Base-by-base conservation (phyloP, 176 grass and related monocot genomes). In the Avena eriantha region DNA sequence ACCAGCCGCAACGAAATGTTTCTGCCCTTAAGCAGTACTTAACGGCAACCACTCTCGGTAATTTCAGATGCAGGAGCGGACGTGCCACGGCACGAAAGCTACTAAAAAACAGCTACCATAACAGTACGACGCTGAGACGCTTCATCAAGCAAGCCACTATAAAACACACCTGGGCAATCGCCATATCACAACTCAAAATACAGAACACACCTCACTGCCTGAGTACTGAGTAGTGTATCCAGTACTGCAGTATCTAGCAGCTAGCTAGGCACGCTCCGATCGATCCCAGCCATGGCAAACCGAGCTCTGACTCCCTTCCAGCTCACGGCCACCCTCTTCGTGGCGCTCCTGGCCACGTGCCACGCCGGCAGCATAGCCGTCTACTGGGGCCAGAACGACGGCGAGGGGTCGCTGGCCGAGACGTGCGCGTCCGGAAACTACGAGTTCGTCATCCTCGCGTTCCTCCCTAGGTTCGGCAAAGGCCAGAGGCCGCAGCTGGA, bases 351-450 rank as follows among this genome's bases (percentile, higher is more conserved):
- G 0, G 75, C 24, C 10, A 89, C 76, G 16, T 80, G 83, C 78
- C 88, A 93, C 3, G 91, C 86, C 70, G 93, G 93, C 50, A 18
- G 79, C 57, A 91, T 95, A 31, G 80, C 93, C 1, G 45, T 93
- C 14, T 95, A 91, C 69, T 91, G 88, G 91, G 93, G 91, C 43
- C 86, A 93, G 79, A 93, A 93, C 82, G 85, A 76, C 74, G 60
- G 58, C 19, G 93, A 95, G 77, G 93, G 83, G 43, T 79, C 88
- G 4, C 72, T 93, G 24, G 49, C 70, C 8, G 65, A 86, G 3
- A 92, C 93, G 0, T 95, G 86, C 15, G 76, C 64, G 51, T 90
- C 87, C 1, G 93, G 82, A 2, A 86, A 93, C 80, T 92, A 95
- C 67, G 61, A 88, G 73, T 90, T 69, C 43, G 88, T 95, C 51